Evolutionary conservation across 164 flowering plant species (phyloP).

Genomic region (Brasenia schreberi): DNA sequence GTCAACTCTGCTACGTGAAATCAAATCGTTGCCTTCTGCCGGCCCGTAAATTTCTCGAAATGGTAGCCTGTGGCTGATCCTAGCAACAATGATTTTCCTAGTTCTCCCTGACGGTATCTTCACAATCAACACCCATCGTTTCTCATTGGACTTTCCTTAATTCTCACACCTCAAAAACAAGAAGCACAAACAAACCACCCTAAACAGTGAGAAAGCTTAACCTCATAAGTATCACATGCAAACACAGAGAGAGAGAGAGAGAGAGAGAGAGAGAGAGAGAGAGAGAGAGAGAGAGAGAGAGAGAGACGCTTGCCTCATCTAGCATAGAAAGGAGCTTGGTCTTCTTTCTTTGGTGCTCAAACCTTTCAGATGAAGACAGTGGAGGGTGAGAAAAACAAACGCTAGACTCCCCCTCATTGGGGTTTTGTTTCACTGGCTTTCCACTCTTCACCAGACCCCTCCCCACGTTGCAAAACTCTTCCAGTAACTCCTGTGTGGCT

Average conservation of each 20-base stretch:
- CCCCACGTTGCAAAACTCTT: constrained; percentile 82
- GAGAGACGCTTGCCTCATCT: constrained; percentile 69
- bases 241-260: constrained; percentile 9
- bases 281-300: constrained; percentile 16
- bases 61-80: background rate
- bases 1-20: background rate
- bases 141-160: constrained; percentile 3
- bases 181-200: constrained; percentile 3
- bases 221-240: background rate
- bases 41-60: background rate
- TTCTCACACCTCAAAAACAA: background rate
- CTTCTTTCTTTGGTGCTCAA: constrained; percentile 81
- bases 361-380: constrained; percentile 57
- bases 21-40: too few species aligned
- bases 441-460: constrained; percentile 52
- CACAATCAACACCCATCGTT: background rate
- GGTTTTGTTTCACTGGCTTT: constrained; percentile 21
- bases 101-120: background rate
- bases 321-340: constrained; percentile 75
- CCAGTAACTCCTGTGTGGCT: constrained; percentile 65
- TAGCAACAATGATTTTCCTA: background rate
- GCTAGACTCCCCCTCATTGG: constrained; percentile 15
- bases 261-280: constrained; percentile 10
- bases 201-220: background rate
- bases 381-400: constrained; percentile 31